phyloP scores from a whole-genome alignment of 169 alveolate species.

The Plasmodium inui region DNA sequence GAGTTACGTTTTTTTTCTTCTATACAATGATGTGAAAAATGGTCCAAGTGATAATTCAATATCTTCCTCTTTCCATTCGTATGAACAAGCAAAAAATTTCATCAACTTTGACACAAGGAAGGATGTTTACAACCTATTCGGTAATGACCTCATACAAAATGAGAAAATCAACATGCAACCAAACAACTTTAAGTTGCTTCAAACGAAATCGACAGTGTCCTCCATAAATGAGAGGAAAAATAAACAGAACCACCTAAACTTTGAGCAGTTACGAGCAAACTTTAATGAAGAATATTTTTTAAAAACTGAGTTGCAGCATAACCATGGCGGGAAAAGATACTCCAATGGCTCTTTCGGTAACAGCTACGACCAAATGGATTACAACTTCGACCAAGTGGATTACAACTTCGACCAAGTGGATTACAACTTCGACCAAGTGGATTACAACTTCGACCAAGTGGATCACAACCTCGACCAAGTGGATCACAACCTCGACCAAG shows the following conservation, averaged over 20 bases:
- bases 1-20: slow-evolving; percentile 9
- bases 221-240: slow-evolving; percentile 3
- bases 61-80: slow-evolving; percentile 31
- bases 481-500: background rate
- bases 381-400: slow-evolving; percentile 38
- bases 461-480: slow-evolving; percentile 27
- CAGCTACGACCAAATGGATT: slow-evolving; percentile 14
- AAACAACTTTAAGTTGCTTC: slow-evolving; percentile 12
- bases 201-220: slow-evolving; percentile 37
- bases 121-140: slow-evolving; percentile 44
- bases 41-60: background rate
- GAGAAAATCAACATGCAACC: slow-evolving; percentile 26
- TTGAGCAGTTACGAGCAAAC: slow-evolving; percentile 45
- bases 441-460: slow-evolving; percentile 15
- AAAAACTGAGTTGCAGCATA: slow-evolving; percentile 12
- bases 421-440: background rate
- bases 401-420: slow-evolving; percentile 30
- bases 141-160: slow-evolving; percentile 14
- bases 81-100: slow-evolving; percentile 41
- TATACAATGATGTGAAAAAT: slow-evolving; percentile 24
- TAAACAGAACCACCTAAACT: background rate
- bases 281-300: slow-evolving; percentile 50
- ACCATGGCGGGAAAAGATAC: background rate
- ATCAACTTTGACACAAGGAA: slow-evolving; percentile 34
- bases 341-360: slow-evolving; percentile 1